Conservation (phyloP, 2,329 filamentous ascomycete species). For the Trichophyton rubrum region DNA sequence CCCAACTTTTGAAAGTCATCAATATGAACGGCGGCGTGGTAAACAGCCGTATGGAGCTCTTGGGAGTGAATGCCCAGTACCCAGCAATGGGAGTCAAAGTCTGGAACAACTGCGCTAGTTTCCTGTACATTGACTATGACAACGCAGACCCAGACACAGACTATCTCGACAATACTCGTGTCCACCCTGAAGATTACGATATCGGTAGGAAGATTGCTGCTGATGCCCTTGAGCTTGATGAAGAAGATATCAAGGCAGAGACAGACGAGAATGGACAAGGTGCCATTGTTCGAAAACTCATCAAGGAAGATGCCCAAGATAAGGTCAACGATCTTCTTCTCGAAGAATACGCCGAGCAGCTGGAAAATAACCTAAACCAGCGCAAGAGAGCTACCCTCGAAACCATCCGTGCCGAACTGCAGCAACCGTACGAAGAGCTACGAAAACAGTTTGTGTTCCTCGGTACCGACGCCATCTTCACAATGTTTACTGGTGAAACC, state of each 20-base stretch:
- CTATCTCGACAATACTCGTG: conserved; percentile 89
- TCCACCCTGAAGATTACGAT: conserved; percentile 97
- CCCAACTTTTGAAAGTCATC: conserved; percentile 73
- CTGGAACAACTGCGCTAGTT: conserved; percentile 95
- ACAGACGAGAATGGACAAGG: conserved; percentile 78
- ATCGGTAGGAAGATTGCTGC: conserved; percentile 97
- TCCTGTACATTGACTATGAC: conserved; percentile 81
- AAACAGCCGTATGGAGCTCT: conserved; percentile 70
- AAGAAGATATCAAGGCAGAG: conserved; percentile 94
- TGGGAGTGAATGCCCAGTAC: conserved; percentile 73
- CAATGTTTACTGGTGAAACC: conserved; percentile 93
- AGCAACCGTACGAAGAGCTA: conserved; percentile 87
- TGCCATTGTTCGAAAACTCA: conserved; percentile 86
- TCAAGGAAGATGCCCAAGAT: conserved; percentile 85
- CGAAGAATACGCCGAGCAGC: conserved; percentile 91
- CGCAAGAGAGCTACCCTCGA: conserved; percentile 91
- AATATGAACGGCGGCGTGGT: conserved; percentile 82
- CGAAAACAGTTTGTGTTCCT: conserved; percentile 65
- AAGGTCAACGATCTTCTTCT: conserved; percentile 92
- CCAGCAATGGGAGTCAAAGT: conserved; percentile 79
- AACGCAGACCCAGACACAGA: conserved; percentile 70
- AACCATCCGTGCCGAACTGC: conserved; percentile 86
- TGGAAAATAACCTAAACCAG: conserved; percentile 85
- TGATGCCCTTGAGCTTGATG: conserved; percentile 88
- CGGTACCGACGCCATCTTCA: conserved; percentile 69